Evolutionary conservation across 2,329 filamentous ascomycete genomes (phyloP).

Genomic region (Botrytis byssoidea): DNA sequence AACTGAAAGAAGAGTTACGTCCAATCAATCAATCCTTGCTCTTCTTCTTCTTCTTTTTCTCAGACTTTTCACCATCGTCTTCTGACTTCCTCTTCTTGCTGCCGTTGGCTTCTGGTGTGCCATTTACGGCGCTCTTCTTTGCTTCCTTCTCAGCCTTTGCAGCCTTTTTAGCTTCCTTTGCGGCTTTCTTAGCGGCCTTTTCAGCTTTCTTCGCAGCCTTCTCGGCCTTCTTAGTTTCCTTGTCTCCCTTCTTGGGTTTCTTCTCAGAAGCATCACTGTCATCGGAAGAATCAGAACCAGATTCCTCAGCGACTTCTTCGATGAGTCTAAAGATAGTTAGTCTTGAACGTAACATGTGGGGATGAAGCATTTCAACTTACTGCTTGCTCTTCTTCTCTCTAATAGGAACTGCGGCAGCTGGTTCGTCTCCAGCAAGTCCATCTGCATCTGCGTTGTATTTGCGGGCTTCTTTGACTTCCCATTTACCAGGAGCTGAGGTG

Average conservation of each 20-base stretch:
- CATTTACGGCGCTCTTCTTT: constrained; percentile 56
- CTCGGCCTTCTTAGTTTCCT: constrained; percentile 23
- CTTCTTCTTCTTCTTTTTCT: constrained; percentile 59
- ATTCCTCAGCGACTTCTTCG: constrained; percentile 40
- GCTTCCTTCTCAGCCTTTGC: constrained; percentile 75
- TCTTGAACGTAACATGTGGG: constrained; percentile 20
- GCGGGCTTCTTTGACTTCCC: constrained; percentile 85
- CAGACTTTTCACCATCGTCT: constrained; percentile 57
- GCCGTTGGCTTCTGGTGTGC: constrained; percentile 42
- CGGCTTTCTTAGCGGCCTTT: constrained; percentile 38
- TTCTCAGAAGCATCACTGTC: constrained; percentile 21
- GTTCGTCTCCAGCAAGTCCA: constrained; percentile 69
- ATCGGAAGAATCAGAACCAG: constrained; percentile 17
- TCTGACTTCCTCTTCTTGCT: constrained; percentile 73
- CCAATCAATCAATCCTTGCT: constrained; percentile 36
- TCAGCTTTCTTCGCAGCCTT: constrained; percentile 33
- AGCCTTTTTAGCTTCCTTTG: constrained; percentile 44
- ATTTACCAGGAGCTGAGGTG: constrained; percentile 66
- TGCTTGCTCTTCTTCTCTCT: constrained; percentile 53
- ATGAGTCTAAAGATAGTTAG: constrained; percentile 31
- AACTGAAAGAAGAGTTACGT: constrained; percentile 20
- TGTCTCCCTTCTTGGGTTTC: constrained; percentile 39
- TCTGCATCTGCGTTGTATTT: constrained; percentile 96
- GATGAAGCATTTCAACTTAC: constrained; percentile 31
- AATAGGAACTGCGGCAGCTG: constrained; percentile 45